phyloP scores from a whole-genome alignment of 805 yeast genomes.

The Wickerhamomyces chaumierensis region DNA sequence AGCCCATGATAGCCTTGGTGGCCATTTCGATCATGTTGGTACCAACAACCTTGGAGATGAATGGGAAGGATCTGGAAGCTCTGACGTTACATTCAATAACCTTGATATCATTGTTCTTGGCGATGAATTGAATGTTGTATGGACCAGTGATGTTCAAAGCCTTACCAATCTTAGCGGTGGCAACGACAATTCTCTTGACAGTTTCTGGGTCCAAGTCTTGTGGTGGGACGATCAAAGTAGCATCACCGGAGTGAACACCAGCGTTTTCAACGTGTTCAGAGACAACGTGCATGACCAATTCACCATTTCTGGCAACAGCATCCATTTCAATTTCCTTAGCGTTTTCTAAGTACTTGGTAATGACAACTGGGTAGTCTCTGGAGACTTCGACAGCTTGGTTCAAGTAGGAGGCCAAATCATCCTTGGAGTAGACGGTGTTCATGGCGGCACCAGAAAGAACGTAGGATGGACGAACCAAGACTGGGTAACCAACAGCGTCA shows the following conservation, averaged over 20 bases:
- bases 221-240: slow-evolving; percentile 93
- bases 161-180: slow-evolving; percentile 91
- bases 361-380: slow-evolving; percentile 95
- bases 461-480: slow-evolving; percentile 93
- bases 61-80: slow-evolving; percentile 99
- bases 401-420: slow-evolving; percentile 78
- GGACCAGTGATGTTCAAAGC: slow-evolving; percentile 97
- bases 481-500: slow-evolving; percentile 84
- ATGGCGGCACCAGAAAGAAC: slow-evolving; percentile 98
- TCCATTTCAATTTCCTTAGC: slow-evolving; percentile 99
- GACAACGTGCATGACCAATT: slow-evolving; percentile 91
- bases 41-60: slow-evolving; percentile 94
- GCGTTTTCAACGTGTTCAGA: slow-evolving; percentile 99
- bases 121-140: slow-evolving; percentile 92
- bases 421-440: slow-evolving; percentile 89
- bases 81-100: slow-evolving; percentile 98
- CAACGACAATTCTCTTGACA: slow-evolving; percentile 81
- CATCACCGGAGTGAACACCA: slow-evolving; percentile 99
- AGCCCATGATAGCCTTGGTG: slow-evolving; percentile 85
- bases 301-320: slow-evolving; percentile 93
- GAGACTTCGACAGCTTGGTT: slow-evolving; percentile 95
- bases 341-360: slow-evolving; percentile 90
- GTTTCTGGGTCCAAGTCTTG: slow-evolving; percentile 91
- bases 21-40: slow-evolving; percentile 96
- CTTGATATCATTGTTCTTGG: slow-evolving; percentile 90